Percentiles rank a stretch among this genome's conserved stretches.
Evolutionary conservation across 2,329 filamentous ascomycete genomes (phyloP).

Genomic region (Raffaelea albimanens): DNA sequence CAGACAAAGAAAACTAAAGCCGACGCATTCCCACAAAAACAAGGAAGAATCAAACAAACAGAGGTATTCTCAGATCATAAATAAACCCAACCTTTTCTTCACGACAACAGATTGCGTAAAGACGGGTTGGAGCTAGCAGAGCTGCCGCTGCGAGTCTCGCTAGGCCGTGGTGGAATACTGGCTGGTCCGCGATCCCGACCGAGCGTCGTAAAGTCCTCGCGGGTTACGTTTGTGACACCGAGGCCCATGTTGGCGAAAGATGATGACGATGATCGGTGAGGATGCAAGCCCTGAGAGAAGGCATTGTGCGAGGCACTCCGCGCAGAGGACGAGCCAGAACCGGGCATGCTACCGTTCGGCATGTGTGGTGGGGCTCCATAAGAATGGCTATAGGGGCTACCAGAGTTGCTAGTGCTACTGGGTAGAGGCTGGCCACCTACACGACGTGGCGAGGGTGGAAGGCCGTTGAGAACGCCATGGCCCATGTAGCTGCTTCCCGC

Average conservation of each 20-base stretch:
- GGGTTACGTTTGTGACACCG: slow-evolving; percentile 9
- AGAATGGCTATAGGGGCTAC: background rate
- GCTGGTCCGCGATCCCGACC: slow-evolving; percentile 14
- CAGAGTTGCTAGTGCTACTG: slow-evolving; percentile 5
- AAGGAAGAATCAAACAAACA: background rate
- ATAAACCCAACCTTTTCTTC: background rate
- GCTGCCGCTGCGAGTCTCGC: slow-evolving; percentile 38
- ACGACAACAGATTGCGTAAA: slow-evolving; percentile 63
- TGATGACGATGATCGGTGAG: slow-evolving; percentile 25
- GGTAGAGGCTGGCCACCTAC: slow-evolving; percentile 30
- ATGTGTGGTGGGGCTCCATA: slow-evolving; percentile 17
- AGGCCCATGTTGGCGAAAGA: slow-evolving; percentile 7
- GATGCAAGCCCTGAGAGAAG: slow-evolving; percentile 25
- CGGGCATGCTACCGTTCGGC: slow-evolving; percentile 21
- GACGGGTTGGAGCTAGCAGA: slow-evolving; percentile 74
- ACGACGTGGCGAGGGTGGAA: slow-evolving; percentile 39
- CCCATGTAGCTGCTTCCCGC: slow-evolving; percentile 4
- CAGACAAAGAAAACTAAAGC: background rate
- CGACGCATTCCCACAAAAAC: background rate
- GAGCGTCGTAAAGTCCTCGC: slow-evolving; percentile 13
- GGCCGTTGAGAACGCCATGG: slow-evolving; percentile 26
- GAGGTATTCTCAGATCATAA: too few relatives aligned
- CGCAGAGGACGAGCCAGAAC: background rate
- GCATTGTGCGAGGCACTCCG: slow-evolving; percentile 26
- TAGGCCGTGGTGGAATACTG: slow-evolving; percentile 14